Percentiles rank a stretch among this genome's conserved stretches.
Evolutionary conservation across 805 yeast genomes (phyloP).

Genomic region (Yamadazyma ubonensis): DNA sequence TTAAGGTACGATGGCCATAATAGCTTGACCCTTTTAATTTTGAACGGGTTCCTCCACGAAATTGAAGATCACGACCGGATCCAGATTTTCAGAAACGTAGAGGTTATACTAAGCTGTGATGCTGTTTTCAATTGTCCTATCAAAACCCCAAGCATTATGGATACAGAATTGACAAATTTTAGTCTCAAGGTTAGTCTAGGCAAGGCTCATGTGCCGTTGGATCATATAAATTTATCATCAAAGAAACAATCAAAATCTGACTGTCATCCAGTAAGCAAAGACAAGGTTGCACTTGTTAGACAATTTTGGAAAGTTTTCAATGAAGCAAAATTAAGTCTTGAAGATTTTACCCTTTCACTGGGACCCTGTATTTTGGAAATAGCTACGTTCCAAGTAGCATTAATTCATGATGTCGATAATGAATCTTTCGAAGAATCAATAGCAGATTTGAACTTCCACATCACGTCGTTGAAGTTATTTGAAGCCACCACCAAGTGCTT

Average conservation of each 20-base stretch:
- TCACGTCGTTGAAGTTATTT: constrained; percentile 28
- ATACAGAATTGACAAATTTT: constrained; percentile 16
- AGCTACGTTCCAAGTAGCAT: constrained; percentile 22
- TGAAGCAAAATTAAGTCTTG: constrained; percentile 21
- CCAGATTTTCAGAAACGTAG: constrained; percentile 26
- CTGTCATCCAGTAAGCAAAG: constrained; percentile 14
- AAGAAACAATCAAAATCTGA: neutral
- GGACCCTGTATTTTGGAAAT: constrained; percentile 17
- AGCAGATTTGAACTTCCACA: constrained; percentile 20
- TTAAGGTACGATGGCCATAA: constrained; percentile 17
- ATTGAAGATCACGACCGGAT: constrained; percentile 16
- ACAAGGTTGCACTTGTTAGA: constrained; percentile 5
- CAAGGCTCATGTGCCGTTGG: constrained; percentile 20
- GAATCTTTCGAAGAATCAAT: constrained; percentile 2
- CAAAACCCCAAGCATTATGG: constrained; percentile 9
- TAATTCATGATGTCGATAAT: constrained; percentile 15
- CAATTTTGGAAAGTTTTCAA: constrained; percentile 14
- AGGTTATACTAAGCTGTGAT: constrained; percentile 22
- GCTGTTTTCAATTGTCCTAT: constrained; percentile 19
- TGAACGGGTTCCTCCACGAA: constrained; percentile 24
- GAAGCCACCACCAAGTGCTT: constrained; percentile 31
- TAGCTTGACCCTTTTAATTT: constrained; percentile 16
- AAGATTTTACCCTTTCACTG: constrained; percentile 24
- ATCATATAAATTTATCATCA: constrained; percentile 6
- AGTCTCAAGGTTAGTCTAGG: constrained; percentile 18